Conservation (phyloP, 2,329 filamentous ascomycete genomes). For the Verticillium albo-atrum region DNA sequence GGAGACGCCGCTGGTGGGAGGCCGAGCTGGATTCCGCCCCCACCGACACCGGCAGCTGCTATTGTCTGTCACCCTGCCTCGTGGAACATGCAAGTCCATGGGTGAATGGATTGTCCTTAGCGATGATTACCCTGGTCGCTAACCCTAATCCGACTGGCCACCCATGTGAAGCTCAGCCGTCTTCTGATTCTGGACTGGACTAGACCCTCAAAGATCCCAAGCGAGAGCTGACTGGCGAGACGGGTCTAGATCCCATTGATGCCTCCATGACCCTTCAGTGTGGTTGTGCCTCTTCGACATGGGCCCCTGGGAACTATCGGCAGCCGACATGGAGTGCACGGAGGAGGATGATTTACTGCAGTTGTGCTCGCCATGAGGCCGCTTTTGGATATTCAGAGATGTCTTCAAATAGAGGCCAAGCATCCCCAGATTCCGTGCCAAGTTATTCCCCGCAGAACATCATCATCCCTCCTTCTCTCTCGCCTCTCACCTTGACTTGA, state of each 20-base stretch:
- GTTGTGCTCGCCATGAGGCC: not conserved
- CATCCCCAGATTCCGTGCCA: not conserved
- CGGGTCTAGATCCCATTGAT: not conserved
- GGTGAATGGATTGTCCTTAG: too few relatives aligned
- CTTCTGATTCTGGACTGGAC: not conserved
- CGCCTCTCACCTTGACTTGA: not conserved
- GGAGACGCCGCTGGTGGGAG: not conserved
- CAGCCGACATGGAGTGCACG: not conserved
- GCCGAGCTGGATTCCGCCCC: not conserved
- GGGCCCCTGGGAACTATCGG: not conserved
- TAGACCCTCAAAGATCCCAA: not conserved
- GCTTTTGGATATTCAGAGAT: not conserved
- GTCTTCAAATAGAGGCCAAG: slow-evolving; percentile 1
- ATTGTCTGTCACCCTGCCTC: not conserved
- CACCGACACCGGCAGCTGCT: not conserved
- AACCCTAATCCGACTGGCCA: not conserved
- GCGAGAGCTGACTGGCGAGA: not conserved
- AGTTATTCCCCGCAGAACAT: not conserved
- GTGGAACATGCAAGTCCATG: not conserved
- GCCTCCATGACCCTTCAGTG: not conserved
- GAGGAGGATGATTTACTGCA: not conserved
- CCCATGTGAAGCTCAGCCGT: not conserved
- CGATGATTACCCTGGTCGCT: not conserved
- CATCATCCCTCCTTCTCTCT: not conserved
- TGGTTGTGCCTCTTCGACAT: not conserved